A percentile compares a stretch with the other conserved stretches of the same genome.
phyloP scores from a whole-genome alignment of 345 rosid species.

The Murraya paniculata region DNA sequence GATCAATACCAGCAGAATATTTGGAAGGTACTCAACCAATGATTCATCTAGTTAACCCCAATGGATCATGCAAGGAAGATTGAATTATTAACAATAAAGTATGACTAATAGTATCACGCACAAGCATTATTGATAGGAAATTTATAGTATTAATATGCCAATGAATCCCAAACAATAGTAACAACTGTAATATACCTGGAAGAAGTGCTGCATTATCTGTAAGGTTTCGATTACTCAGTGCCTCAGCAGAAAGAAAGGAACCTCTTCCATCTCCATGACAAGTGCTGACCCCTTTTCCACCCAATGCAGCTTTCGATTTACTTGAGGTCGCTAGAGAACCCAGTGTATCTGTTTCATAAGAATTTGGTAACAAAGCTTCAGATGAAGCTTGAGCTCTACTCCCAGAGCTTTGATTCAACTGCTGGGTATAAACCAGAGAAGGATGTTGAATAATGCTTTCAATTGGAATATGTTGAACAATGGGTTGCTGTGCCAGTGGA shows the following conservation, averaged over 20 bases:
- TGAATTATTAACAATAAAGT: background rate
- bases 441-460: background rate
- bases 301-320: constrained; percentile 6
- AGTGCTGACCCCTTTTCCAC: constrained; percentile 1
- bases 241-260: constrained; percentile 5
- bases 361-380: background rate
- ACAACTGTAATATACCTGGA: constrained; percentile 3
- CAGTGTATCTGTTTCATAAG: background rate
- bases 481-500: constrained; percentile 2
- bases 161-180: background rate
- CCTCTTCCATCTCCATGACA: constrained; percentile 5
- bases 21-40: background rate
- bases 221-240: background rate
- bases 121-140: background rate
- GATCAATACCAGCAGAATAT: background rate
- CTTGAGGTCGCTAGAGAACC: background rate
- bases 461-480: constrained; percentile 3
- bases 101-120: background rate
- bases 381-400: background rate
- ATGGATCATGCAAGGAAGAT: background rate
- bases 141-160: background rate
- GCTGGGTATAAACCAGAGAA: background rate
- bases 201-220: background rate
- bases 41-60: background rate
- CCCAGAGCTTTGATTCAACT: background rate